Percentiles rank a stretch among this genome's conserved stretches.
phyloP scores from a whole-genome alignment of 345 rosid genomes.

The Cardamine chenopodiifolia region DNA sequence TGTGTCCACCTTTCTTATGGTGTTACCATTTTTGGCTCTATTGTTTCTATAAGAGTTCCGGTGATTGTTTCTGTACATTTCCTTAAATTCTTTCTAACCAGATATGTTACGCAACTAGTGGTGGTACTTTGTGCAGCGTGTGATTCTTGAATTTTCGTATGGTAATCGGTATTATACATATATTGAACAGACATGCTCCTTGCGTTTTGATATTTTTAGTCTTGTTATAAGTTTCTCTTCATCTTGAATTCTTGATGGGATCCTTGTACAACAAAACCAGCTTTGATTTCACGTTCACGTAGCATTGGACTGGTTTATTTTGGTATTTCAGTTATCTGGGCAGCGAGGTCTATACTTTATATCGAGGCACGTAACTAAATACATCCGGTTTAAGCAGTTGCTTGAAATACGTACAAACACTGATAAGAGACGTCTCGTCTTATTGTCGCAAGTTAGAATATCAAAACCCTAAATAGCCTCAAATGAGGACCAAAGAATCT shows the following conservation, averaged over 20 bases:
- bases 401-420: background rate
- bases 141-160: constrained; percentile 24
- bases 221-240: background rate
- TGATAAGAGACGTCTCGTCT: constrained; percentile 8
- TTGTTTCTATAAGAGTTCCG: constrained; percentile 8
- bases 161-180: constrained; percentile 13
- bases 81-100: constrained; percentile 36
- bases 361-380: background rate
- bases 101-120: constrained; percentile 7
- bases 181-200: background rate
- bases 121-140: constrained; percentile 27
- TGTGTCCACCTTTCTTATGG: constrained; percentile 20
- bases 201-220: background rate
- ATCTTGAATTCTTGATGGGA: background rate
- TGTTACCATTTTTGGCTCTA: constrained; percentile 18
- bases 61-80: background rate
- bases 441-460: constrained; percentile 8
- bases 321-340: background rate
- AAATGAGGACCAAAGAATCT: constrained; percentile 18
- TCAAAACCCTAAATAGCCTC: constrained; percentile 29
- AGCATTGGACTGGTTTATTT: background rate
- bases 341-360: background rate
- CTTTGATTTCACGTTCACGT: background rate
- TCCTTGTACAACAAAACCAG: background rate
- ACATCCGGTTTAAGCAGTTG: background rate